These are phyloP conservation scores for Colletotrichum australisinense DNA, from an alignment of 2,329 filamentous ascomycete genomes.

Conservation along the genomic window DNA sequence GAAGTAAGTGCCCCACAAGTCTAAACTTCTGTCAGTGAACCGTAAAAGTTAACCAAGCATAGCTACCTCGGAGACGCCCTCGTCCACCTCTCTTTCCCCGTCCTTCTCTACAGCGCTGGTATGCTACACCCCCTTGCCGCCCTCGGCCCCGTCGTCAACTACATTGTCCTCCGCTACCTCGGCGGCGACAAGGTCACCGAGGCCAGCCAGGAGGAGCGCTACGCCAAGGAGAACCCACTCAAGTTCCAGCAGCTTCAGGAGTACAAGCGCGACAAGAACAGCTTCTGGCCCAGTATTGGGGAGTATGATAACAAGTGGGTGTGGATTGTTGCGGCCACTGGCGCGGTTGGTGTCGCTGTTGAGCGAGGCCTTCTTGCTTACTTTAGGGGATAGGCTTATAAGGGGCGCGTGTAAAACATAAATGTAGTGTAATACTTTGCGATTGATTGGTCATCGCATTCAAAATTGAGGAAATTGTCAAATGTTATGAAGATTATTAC, in stretches of 20 bases:
- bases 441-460: not conserved
- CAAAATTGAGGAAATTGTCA: not conserved
- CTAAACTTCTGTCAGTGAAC: not conserved
- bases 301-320: slow-evolving; percentile 67
- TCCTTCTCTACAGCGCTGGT: slow-evolving; percentile 65
- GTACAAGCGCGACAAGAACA: slow-evolving; percentile 66
- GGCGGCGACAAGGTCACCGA: slow-evolving; percentile 69
- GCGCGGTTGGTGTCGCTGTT: slow-evolving; percentile 58
- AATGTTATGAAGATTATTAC: not conserved
- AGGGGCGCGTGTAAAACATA: not conserved
- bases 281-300: slow-evolving; percentile 65
- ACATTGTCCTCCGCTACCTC: slow-evolving; percentile 66
- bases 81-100: slow-evolving; percentile 68
- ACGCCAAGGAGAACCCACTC: slow-evolving; percentile 58
- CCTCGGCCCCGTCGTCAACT: slow-evolving; percentile 68
- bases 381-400: not conserved
- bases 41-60: no score
- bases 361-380: slow-evolving; percentile 46
- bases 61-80: slow-evolving; percentile 71
- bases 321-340: slow-evolving; percentile 62
- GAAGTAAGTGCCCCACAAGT: slow-evolving; percentile 58
- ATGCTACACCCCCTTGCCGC: slow-evolving; percentile 65
- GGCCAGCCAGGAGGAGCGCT: slow-evolving; percentile 61
- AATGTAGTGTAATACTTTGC: slow-evolving; percentile 3
- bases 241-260: slow-evolving; percentile 65